These are phyloP conservation scores for Geotrichum citri-aurantii DNA, from an alignment of 1,139 yeast species.

Conservation along the genomic window DNA sequence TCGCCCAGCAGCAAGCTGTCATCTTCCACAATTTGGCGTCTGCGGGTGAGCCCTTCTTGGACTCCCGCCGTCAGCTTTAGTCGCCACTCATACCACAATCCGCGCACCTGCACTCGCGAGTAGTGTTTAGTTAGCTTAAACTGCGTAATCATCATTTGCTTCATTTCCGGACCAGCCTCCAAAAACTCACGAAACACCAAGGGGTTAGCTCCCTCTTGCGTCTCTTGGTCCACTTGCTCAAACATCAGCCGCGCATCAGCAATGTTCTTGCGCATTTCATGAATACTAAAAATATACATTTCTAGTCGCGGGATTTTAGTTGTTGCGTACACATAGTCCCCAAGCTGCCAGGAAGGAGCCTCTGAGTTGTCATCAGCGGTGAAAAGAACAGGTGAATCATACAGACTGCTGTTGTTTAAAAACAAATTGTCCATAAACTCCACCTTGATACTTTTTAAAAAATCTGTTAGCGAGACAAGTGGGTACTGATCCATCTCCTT, in stretches of 20 bases:
- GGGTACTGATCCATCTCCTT: slow-evolving; percentile 11
- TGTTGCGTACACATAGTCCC: slow-evolving; percentile 28
- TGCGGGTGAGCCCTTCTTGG: slow-evolving; percentile 34
- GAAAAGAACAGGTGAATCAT: not conserved
- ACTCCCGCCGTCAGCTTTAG: slow-evolving; percentile 44
- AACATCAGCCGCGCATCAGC: slow-evolving; percentile 45
- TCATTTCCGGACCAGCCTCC: slow-evolving; percentile 38
- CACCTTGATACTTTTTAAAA: slow-evolving; percentile 30
- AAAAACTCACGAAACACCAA: slow-evolving; percentile 46
- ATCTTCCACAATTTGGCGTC: slow-evolving; percentile 4
- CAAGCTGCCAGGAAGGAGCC: slow-evolving; percentile 20
- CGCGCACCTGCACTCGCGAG: slow-evolving; percentile 47
- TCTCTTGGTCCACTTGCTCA: slow-evolving; percentile 42
- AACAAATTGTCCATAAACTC: slow-evolving; percentile 34
- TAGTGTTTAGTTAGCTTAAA: slow-evolving; percentile 47
- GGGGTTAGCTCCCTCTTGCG: slow-evolving; percentile 44
- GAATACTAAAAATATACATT: slow-evolving; percentile 39
- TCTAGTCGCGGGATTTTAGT: slow-evolving; percentile 32
- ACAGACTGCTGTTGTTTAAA: slow-evolving; percentile 23
- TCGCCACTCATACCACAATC: slow-evolving; percentile 57
- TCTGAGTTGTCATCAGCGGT: not conserved
- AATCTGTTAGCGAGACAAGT: slow-evolving; percentile 28
- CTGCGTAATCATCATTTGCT: slow-evolving; percentile 42
- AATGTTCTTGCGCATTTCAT: slow-evolving; percentile 45
- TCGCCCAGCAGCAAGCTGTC: slow-evolving; percentile 6